A percentile compares a stretch with the other conserved stretches of the same genome.
Evolutionary conservation across 73 alveolate genomes (phyloP).

Genomic region (Paramecium sexaurelia): DNA sequence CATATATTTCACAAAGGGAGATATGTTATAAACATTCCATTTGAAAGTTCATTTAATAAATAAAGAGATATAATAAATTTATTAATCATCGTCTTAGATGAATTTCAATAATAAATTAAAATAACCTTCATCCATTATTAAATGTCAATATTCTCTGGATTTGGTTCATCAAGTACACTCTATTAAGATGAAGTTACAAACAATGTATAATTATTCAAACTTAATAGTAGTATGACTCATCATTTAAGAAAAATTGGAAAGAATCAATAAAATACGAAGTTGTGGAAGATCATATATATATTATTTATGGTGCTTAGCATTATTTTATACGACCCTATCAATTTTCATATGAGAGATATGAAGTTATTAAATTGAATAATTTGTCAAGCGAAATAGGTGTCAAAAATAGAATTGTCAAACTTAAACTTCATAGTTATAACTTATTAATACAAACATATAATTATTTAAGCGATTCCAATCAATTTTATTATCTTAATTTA

Average conservation of each 20-base stretch:
- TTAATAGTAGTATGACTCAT: conserved; percentile 2
- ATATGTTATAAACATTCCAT: background rate
- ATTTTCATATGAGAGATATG: background rate
- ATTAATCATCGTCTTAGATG: background rate
- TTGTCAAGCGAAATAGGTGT: background rate
- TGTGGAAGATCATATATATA: background rate
- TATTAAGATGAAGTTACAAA: background rate
- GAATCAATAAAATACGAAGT: background rate
- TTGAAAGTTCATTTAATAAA: background rate
- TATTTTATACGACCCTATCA: background rate
- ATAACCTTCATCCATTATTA: background rate
- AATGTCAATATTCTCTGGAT: background rate
- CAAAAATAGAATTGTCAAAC: background rate
- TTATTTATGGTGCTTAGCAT: background rate
- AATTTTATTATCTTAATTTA: background rate
- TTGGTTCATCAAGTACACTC: background rate
- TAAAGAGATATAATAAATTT: background rate
- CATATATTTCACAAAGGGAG: background rate
- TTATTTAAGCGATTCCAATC: background rate
- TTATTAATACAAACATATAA: background rate
- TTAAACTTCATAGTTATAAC: background rate
- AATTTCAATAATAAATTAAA: background rate
- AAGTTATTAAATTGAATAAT: background rate
- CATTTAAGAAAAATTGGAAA: background rate
- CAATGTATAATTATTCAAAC: background rate